These are phyloP conservation scores for Aspergillus ochraceus DNA, from an alignment of 2,329 filamentous ascomycete genomes.

Conservation along the genomic window DNA sequence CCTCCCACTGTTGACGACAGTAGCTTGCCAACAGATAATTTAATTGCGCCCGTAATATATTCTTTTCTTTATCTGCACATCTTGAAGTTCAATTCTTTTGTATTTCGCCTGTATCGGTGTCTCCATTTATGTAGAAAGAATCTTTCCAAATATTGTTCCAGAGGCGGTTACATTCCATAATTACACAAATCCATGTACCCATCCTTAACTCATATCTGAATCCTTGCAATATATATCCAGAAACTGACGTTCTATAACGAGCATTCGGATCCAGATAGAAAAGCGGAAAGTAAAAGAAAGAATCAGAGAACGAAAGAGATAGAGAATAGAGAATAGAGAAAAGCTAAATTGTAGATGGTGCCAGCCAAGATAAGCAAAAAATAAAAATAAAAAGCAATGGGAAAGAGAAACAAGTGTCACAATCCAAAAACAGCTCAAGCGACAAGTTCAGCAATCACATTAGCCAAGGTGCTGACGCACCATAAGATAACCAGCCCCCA, in stretches of 20 bases:
- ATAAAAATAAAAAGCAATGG: not conserved
- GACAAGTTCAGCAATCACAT: constrained; percentile 73
- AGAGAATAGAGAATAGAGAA: too few relatives aligned
- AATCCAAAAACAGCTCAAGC: constrained; percentile 14
- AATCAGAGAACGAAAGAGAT: not conserved
- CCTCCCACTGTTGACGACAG: too few relatives aligned
- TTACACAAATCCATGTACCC: not conserved
- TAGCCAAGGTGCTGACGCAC: constrained; percentile 75
- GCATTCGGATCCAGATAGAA: not conserved
- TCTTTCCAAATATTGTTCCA: not conserved
- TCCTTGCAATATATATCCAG: not conserved
- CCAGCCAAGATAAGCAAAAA: not conserved
- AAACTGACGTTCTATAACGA: not conserved
- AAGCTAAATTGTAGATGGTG: too few relatives aligned
- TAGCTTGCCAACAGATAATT: not conserved
- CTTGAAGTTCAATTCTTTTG: not conserved
- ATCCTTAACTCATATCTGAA: not conserved
- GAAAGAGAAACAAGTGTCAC: not conserved
- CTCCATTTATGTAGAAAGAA: not conserved
- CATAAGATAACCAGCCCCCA: constrained; percentile 78
- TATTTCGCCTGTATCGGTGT: not conserved
- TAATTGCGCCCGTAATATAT: not conserved
- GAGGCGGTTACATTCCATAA: not conserved
- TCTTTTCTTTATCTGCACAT: not conserved
- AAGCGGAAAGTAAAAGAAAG: not conserved